Percentiles rank a stretch among this genome's conserved stretches.
These are phyloP conservation scores for Ophiosphaerella herpotricha DNA, from an alignment of 2,329 filamentous ascomycete species.

Conservation along the genomic window DNA sequence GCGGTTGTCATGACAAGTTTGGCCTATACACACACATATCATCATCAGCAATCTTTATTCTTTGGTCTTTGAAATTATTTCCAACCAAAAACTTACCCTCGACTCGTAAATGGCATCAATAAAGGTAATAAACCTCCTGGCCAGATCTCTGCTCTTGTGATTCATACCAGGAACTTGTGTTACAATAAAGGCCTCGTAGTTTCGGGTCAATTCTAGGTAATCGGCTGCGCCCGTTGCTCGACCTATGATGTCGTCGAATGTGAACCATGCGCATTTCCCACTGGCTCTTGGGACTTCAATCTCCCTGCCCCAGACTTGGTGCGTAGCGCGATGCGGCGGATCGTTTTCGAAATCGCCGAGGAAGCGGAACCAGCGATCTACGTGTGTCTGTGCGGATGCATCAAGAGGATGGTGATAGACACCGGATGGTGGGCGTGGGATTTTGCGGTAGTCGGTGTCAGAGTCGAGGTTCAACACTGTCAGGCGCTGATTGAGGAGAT, in stretches of 20 bases:
- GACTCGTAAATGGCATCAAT: slow-evolving; percentile 94
- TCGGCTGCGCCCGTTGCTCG: slow-evolving; percentile 89
- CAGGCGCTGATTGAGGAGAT: slow-evolving; percentile 81
- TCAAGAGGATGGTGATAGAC: slow-evolving; percentile 93
- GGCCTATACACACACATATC: slow-evolving; percentile 59
- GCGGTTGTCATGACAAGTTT: slow-evolving; percentile 93
- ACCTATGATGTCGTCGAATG: slow-evolving; percentile 89
- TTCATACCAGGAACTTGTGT: slow-evolving; percentile 94
- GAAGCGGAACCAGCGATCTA: slow-evolving; percentile 94
- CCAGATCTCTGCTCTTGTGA: slow-evolving; percentile 80
- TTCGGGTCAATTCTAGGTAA: slow-evolving; percentile 87
- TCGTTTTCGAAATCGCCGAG: slow-evolving; percentile 79
- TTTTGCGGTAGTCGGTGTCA: slow-evolving; percentile 95
- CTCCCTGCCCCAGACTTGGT: slow-evolving; percentile 90
- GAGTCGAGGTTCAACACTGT: slow-evolving; percentile 94
- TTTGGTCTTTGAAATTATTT: background rate
- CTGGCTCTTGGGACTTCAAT: slow-evolving; percentile 87
- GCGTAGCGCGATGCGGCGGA: slow-evolving; percentile 76
- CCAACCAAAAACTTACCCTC: slow-evolving; percentile 49
- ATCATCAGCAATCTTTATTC: background rate
- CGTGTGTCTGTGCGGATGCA: slow-evolving; percentile 74
- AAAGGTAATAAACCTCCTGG: slow-evolving; percentile 93
- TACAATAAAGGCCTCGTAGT: slow-evolving; percentile 90
- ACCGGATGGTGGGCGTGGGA: slow-evolving; percentile 86
- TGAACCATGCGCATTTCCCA: slow-evolving; percentile 86